Conservation (phyloP, 1,284 basidiomycete species). For the Phellinidium pouzarii region DNA sequence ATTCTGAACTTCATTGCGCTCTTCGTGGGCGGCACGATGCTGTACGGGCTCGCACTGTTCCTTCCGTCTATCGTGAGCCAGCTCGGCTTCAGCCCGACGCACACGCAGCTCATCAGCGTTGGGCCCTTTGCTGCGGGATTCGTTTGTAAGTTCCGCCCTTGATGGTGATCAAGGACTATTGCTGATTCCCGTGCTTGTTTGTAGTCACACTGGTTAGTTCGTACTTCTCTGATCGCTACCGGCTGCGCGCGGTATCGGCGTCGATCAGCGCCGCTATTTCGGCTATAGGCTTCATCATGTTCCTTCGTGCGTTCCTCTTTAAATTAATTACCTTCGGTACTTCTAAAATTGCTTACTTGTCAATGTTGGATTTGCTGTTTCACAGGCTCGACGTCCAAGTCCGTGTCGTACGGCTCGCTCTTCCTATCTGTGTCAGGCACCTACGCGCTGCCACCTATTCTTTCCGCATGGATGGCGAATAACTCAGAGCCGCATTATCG, state of each 20-base stretch:
- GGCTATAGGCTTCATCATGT: slow-evolving; percentile 11
- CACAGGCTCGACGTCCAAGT: slow-evolving; percentile 14
- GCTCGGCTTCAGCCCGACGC: slow-evolving; percentile 32
- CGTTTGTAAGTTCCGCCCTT: slow-evolving; percentile 23
- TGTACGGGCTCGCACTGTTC: slow-evolving; percentile 37
- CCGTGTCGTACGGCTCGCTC: slow-evolving; percentile 16
- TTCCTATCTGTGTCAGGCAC: slow-evolving; percentile 18
- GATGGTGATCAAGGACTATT: neutral
- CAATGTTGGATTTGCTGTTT: too few species aligned
- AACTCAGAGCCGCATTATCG: slow-evolving; percentile 20
- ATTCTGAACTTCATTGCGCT: slow-evolving; percentile 33
- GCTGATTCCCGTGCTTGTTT: neutral
- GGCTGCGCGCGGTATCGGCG: slow-evolving; percentile 8
- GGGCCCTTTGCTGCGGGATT: slow-evolving; percentile 31
- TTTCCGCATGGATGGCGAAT: slow-evolving; percentile 20
- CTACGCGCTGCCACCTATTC: slow-evolving; percentile 15
- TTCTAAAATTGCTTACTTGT: too few species aligned
- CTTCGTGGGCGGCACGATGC: slow-evolving; percentile 39
- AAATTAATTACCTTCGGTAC: neutral
- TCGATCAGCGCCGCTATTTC: slow-evolving; percentile 9
- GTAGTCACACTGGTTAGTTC: slow-evolving; percentile 16
- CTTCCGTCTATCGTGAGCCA: slow-evolving; percentile 39
- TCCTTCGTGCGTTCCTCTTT: slow-evolving; percentile 9
- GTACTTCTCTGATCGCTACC: slow-evolving; percentile 17
- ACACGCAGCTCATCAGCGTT: slow-evolving; percentile 30